Evolutionary conservation across 106 monocot species (phyloP).

Genomic region (Posidonia australis): DNA sequence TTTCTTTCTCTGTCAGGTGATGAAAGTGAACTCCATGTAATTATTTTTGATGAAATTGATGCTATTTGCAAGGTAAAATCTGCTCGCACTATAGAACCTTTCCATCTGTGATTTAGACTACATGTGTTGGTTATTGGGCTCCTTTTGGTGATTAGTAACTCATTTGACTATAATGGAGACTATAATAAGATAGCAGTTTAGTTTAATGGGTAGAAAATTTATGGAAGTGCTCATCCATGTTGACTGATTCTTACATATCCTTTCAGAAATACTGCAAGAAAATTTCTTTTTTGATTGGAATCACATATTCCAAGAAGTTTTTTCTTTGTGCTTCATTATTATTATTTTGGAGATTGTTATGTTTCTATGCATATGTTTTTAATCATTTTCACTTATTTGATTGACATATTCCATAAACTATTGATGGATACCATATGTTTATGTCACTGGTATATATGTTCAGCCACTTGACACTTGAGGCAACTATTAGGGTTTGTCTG

Average conservation of each 20-base stretch:
- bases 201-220: background rate
- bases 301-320: background rate
- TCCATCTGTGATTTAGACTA: no score
- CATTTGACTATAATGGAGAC: no score
- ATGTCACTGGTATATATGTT: no score
- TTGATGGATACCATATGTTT: no score
- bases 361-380: no score
- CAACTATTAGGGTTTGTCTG: background rate
- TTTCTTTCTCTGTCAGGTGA: conserved; percentile 56
- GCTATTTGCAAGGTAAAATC: conserved; percentile 89
- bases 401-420: no score
- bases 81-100: background rate
- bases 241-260: background rate
- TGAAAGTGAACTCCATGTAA: conserved; percentile 96
- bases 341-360: no score
- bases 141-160: no score
- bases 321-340: background rate
- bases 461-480: background rate
- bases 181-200: background rate
- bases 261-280: background rate
- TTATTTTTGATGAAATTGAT: conserved; percentile 99
- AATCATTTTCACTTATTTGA: no score
- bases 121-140: no score
- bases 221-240: background rate
- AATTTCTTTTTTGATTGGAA: background rate